Conservation (phyloP, 495 filamentous ascomycete species). For the Penicillium macrosclerotiorum region DNA sequence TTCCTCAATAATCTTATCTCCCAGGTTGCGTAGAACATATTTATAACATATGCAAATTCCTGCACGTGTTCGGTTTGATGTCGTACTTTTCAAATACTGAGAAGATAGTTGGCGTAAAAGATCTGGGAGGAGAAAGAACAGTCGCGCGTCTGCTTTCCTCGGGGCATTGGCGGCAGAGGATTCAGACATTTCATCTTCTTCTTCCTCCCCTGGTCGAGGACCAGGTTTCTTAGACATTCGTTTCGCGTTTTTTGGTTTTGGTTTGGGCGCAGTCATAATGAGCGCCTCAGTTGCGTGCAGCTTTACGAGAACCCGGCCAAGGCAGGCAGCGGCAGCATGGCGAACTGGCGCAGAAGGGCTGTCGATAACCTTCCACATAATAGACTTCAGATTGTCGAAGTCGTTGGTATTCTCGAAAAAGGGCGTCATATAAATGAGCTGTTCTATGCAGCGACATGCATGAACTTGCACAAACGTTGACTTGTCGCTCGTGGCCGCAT, state of each 20-base stretch:
- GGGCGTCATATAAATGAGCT: conserved; percentile 64
- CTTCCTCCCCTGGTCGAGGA: conserved; percentile 66
- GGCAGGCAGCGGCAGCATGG: conserved; percentile 82
- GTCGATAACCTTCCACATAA: conserved; percentile 83
- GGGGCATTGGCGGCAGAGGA: conserved; percentile 50
- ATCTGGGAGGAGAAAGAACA: conserved; percentile 74
- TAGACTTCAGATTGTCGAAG: conserved; percentile 78
- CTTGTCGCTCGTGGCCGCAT: conserved; percentile 74
- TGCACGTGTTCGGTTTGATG: conserved; percentile 74
- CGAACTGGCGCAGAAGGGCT: conserved; percentile 69
- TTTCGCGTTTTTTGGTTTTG: conserved; percentile 72
- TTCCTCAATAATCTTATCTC: conserved; percentile 71
- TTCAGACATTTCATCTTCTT: conserved; percentile 68
- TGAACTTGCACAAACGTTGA: conserved; percentile 75
- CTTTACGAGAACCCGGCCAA: conserved; percentile 76
- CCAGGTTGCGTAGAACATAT: conserved; percentile 69
- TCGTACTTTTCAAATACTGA: conserved; percentile 79
- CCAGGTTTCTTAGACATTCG: conserved; percentile 68
- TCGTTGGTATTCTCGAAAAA: conserved; percentile 91
- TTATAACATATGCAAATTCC: conserved; percentile 87
- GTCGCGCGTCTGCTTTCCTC: conserved; percentile 64
- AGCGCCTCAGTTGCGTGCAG: conserved; percentile 65
- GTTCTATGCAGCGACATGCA: conserved; percentile 77
- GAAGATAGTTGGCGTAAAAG: conserved; percentile 76
- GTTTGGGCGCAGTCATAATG: conserved; percentile 55